Base-by-base conservation (phyloP, 768 basidiomycete species). In the Auricularia sp. region DNA sequence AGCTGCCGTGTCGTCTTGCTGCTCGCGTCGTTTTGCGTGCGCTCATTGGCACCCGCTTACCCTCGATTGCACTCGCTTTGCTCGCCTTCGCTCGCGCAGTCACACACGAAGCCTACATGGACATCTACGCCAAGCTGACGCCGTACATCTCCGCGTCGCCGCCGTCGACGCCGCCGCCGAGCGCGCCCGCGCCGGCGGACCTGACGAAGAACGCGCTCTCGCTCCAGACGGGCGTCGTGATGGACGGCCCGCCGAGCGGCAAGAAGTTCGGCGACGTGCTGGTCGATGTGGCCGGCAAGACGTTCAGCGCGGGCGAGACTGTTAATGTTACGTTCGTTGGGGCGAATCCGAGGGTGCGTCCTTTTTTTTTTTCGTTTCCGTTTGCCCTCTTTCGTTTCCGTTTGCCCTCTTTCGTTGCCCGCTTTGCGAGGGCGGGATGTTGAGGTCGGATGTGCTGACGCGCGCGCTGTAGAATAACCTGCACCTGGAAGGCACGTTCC, bases 381-480 rank as follows among this genome's bases (percentile, higher is more conserved):
- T n/a, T n/a, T n/a, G n/a, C n/a, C n/a, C n/a, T n/a, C n/a, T n/a
- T n/a, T n/a, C n/a, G n/a, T n/a, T n/a, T n/a, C n/a, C n/a, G n/a
- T n/a, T n/a, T n/a, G n/a, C n/a, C n/a, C n/a, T n/a, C n/a, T n/a
- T n/a, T n/a, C n/a, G n/a, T n/a, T n/a, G n/a, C n/a, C n/a, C n/a
- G n/a, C n/a, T n/a, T n/a, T n/a, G n/a, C n/a, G n/a, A n/a, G n/a
- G n/a, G n/a, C n/a, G n/a, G n/a, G n/a, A n/a, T n/a, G n/a, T n/a
- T n/a, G n/a, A n/a, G n/a, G n/a, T n/a, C n/a, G n/a, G n/a, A n/a
- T n/a, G n/a, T n/a, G n/a, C n/a, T n/a, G n/a, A n/a, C n/a, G n/a
- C n/a, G n/a, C n/a, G n/a, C n/a, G n/a, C n/a, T n/a, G n/a, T n/a
- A 90, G 88, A 92, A 92, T 69, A 91, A 92, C 70, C 80, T 90